These are phyloP conservation scores for Penicillium janthinellum DNA, from an alignment of 2,329 filamentous ascomycete genomes.

Conservation along the genomic window DNA sequence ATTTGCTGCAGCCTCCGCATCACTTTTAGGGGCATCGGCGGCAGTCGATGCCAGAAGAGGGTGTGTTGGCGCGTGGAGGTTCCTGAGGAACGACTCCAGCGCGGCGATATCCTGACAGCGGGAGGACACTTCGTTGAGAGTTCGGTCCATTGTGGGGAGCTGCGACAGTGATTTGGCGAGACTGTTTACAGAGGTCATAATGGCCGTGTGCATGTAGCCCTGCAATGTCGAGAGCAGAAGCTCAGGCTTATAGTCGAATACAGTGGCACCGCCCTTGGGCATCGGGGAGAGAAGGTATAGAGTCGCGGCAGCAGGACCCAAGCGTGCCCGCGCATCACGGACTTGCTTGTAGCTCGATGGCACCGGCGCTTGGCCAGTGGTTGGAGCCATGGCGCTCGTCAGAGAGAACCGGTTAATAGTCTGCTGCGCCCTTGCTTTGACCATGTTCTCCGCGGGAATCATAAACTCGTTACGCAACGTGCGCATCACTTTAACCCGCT, in stretches of 20 bases:
- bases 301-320: constrained; percentile 72
- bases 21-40: constrained; percentile 37
- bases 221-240: constrained; percentile 77
- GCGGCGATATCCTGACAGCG: constrained; percentile 91
- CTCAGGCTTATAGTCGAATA: constrained; percentile 61
- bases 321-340: constrained; percentile 74
- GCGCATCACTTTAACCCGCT: constrained; percentile 70
- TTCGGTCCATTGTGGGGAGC: constrained; percentile 78
- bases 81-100: constrained; percentile 74
- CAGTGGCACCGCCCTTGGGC: constrained; percentile 50
- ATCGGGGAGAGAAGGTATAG: constrained; percentile 81
- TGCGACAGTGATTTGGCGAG: constrained; percentile 76
- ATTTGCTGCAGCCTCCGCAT: constrained; percentile 13
- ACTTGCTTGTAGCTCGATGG: constrained; percentile 58
- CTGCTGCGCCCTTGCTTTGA: constrained; percentile 74
- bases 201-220: constrained; percentile 75
- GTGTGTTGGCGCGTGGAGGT: constrained; percentile 68
- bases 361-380: constrained; percentile 34
- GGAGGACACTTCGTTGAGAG: constrained; percentile 76
- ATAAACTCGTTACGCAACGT: constrained; percentile 71
- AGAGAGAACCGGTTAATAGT: constrained; percentile 83
- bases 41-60: constrained; percentile 56
- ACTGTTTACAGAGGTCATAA: constrained; percentile 76
- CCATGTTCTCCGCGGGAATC: constrained; percentile 69
- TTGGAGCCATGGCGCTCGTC: constrained; percentile 47